These are phyloP conservation scores for Fraxinus sp. DNA, from an alignment of 305 asterid species.

Conservation along the genomic window DNA sequence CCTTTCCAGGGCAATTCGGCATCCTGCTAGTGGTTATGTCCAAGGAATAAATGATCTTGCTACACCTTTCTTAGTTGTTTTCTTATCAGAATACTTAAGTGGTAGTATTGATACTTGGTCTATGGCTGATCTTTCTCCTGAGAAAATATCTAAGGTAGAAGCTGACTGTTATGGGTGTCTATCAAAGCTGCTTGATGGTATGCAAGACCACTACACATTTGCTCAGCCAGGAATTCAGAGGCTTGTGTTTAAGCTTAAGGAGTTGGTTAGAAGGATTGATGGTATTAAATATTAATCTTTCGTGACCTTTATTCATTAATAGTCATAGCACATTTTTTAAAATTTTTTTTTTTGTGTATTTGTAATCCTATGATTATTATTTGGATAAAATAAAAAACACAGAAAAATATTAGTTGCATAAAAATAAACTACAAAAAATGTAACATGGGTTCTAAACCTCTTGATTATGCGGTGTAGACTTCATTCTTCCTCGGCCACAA, in stretches of 20 bases:
- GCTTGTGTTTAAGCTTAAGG: slow-evolving; percentile 95
- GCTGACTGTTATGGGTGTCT: slow-evolving; percentile 99
- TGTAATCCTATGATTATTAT: not conserved
- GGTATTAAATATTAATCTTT: slow-evolving; percentile 40
- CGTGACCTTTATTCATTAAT: not conserved
- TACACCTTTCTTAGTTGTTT: slow-evolving; percentile 93
- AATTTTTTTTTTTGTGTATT: not conserved
- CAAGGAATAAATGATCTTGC: slow-evolving; percentile 99
- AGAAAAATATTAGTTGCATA: not conserved
- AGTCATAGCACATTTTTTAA: not conserved
- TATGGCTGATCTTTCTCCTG: slow-evolving; percentile 62
- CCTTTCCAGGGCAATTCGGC: slow-evolving; percentile 87
- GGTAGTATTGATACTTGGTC: slow-evolving; percentile 79
- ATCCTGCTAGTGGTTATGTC: slow-evolving; percentile 98
- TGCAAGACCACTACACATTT: slow-evolving; percentile 99
- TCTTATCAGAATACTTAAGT: slow-evolving; percentile 83
- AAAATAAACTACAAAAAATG: not conserved
- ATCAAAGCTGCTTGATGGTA: slow-evolving; percentile 92
- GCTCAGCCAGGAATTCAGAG: slow-evolving; percentile 99
- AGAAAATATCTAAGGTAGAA: slow-evolving; percentile 66
- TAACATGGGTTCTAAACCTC: not conserved
- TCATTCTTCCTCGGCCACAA: not conserved
- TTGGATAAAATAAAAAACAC: not conserved
- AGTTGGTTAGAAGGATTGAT: slow-evolving; percentile 88
- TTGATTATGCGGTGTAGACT: not conserved